A percentile compares a stretch with the other conserved stretches of the same genome.
Evolutionary conservation across 2,329 filamentous ascomycete species (phyloP).

Genomic region (Aspergillus pseudotamarii): DNA sequence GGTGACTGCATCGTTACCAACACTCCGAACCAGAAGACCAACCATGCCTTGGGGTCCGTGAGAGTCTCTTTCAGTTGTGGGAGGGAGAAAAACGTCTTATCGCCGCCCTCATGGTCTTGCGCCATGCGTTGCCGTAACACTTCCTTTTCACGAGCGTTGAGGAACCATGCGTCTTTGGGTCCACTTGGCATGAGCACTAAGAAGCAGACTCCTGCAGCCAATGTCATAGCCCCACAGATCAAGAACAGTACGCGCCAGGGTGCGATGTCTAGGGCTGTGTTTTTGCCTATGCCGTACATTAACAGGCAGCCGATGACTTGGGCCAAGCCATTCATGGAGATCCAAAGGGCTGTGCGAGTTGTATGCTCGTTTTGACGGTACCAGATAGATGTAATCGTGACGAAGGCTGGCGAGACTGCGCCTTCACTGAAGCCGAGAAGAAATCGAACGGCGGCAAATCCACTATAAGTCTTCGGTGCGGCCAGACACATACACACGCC

Average conservation of each 20-base stretch:
- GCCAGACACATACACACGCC: not conserved
- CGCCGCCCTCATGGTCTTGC: not conserved
- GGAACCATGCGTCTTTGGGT: not conserved
- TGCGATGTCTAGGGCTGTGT: constrained; percentile 25
- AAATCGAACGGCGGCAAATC: constrained; percentile 45
- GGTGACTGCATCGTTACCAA: not conserved
- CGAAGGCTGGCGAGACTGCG: constrained; percentile 50
- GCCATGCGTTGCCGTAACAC: not conserved
- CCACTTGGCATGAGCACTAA: not conserved
- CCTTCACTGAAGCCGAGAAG: constrained; percentile 51
- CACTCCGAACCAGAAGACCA: not conserved
- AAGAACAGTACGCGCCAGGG: not conserved
- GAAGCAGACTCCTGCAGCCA: not conserved
- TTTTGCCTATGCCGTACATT: constrained; percentile 57
- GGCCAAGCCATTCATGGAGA: constrained; percentile 51
- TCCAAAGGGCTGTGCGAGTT: constrained; percentile 31
- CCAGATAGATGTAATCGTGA: constrained; percentile 47
- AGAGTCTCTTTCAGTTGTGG: not conserved
- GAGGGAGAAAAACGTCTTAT: not conserved
- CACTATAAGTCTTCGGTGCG: constrained; percentile 43
- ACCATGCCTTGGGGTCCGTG: not conserved
- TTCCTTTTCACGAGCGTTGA: not conserved
- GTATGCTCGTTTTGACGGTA: not conserved
- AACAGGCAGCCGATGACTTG: constrained; percentile 51
- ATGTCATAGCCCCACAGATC: not conserved